Evolutionary conservation across 768 basidiomycete species (phyloP).

Genomic region (Tricholoma matsutake): DNA sequence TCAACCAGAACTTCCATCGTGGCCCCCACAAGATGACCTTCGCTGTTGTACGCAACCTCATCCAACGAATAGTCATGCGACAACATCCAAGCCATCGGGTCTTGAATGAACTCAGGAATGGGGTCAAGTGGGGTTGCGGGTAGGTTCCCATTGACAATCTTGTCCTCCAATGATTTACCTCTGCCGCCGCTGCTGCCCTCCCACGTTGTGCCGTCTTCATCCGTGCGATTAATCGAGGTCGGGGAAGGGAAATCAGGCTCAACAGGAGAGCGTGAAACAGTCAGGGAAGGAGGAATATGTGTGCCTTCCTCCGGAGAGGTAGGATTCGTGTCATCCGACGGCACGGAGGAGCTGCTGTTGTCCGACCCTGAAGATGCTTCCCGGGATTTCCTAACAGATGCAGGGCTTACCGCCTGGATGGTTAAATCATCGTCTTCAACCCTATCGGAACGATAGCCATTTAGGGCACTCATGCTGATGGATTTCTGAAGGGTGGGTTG

Average conservation of each 20-base stretch:
- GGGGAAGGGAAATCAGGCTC: constrained; percentile 50
- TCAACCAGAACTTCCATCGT: constrained; percentile 89
- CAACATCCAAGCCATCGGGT: constrained; percentile 51
- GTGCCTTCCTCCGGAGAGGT: constrained; percentile 49
- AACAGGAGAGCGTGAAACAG: constrained; percentile 27
- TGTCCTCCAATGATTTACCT: constrained; percentile 47
- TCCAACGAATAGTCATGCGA: constrained; percentile 78
- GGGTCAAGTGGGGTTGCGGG: constrained; percentile 47
- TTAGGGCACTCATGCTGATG: constrained; percentile 34
- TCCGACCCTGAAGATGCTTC: constrained; percentile 52
- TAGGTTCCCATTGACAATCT: constrained; percentile 50
- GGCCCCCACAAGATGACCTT: constrained; percentile 88
- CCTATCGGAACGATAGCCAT: constrained; percentile 33
- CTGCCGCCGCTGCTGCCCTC: constrained; percentile 42
- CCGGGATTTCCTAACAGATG: constrained; percentile 27
- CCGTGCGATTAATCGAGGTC: constrained; percentile 46
- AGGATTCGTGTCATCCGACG: constrained; percentile 46
- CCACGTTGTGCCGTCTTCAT: constrained; percentile 58
- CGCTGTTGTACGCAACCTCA: constrained; percentile 88
- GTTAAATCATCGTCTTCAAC: constrained; percentile 57
- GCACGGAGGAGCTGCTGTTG: constrained; percentile 42
- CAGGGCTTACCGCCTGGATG: constrained; percentile 45
- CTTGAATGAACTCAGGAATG: constrained; percentile 35
- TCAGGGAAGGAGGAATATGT: constrained; percentile 29
- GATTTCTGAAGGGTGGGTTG: constrained; percentile 32